Percentiles rank a stretch among this genome's conserved stretches.
phyloP scores from a whole-genome alignment of 176 grass and related monocot species.

The Sorghum bicolor region DNA sequence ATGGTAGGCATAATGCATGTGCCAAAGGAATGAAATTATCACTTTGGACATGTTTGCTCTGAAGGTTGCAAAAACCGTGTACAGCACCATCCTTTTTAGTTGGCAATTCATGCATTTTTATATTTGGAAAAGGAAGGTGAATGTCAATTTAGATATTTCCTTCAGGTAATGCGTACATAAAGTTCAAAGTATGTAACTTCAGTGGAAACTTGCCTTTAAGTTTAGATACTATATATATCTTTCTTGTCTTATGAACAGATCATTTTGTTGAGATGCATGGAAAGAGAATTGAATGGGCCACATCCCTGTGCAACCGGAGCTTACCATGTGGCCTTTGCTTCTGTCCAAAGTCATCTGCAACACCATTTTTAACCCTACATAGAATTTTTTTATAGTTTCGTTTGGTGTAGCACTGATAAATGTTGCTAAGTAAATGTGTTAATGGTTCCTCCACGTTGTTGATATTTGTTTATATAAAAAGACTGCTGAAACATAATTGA shows the following conservation, averaged over 20 bases:
- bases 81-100: not conserved
- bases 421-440: not conserved
- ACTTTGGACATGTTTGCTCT: not conserved
- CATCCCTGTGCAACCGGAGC: not conserved
- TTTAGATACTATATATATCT: not conserved
- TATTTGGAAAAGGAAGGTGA: not conserved
- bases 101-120: not conserved
- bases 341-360: not conserved
- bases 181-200: not conserved
- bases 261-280: not conserved
- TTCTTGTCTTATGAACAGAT: slow-evolving; percentile 22
- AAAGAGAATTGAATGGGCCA: slow-evolving; percentile 1
- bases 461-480: not conserved
- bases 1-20: not conserved
- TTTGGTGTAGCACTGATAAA: not conserved
- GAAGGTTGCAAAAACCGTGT: not conserved
- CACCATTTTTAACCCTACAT: not conserved
- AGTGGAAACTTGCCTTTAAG: not conserved
- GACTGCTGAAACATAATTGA: not conserved
- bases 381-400: not conserved
- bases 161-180: not conserved
- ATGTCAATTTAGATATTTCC: not conserved
- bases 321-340: not conserved
- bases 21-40: not conserved
- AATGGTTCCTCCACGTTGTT: not conserved